phyloP scores from a whole-genome alignment of 2,329 filamentous ascomycete species.

The Colletotrichum noveboracense region DNA sequence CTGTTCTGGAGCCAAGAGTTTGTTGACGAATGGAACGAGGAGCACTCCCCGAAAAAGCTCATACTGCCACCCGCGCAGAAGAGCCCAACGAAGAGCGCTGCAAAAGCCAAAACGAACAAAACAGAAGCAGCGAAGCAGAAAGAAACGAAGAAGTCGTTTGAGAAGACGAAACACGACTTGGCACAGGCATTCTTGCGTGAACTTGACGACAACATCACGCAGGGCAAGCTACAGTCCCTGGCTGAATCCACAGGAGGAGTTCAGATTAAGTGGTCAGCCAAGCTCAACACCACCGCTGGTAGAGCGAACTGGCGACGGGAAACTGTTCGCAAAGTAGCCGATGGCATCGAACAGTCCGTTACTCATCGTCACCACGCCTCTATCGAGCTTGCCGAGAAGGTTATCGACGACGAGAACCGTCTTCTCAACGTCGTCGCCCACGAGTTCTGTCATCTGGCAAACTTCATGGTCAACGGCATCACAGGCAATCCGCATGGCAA shows the following conservation, averaged over 20 bases:
- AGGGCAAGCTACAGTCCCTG: constrained; percentile 62
- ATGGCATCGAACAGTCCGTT: constrained; percentile 27
- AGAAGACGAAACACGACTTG: constrained; percentile 63
- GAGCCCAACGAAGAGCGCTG: constrained; percentile 27
- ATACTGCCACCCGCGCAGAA: constrained; percentile 29
- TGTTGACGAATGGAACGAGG: constrained; percentile 68
- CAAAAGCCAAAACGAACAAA: constrained; percentile 25
- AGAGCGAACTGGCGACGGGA: constrained; percentile 75
- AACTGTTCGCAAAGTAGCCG: constrained; percentile 41
- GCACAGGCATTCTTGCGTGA: constrained; percentile 70
- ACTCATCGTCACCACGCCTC: constrained; percentile 66
- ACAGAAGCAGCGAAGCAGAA: constrained; percentile 33
- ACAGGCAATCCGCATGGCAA: constrained; percentile 81
- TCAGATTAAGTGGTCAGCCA: constrained; percentile 75
- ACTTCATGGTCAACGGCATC: constrained; percentile 83
- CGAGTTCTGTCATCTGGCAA: constrained; percentile 93
- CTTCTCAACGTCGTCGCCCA: constrained; percentile 93
- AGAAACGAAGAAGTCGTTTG: constrained; percentile 65
- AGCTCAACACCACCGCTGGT: constrained; percentile 80
- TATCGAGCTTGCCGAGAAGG: constrained; percentile 89
- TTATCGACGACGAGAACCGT: constrained; percentile 78
- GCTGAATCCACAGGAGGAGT: constrained; percentile 72
- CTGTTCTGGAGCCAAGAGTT: constrained; percentile 65
- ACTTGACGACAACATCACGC: constrained; percentile 70
- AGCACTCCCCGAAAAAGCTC: constrained; percentile 58